Conservation (phyloP, 805 yeast genomes). For the Candida pseudoglaebosa region DNA sequence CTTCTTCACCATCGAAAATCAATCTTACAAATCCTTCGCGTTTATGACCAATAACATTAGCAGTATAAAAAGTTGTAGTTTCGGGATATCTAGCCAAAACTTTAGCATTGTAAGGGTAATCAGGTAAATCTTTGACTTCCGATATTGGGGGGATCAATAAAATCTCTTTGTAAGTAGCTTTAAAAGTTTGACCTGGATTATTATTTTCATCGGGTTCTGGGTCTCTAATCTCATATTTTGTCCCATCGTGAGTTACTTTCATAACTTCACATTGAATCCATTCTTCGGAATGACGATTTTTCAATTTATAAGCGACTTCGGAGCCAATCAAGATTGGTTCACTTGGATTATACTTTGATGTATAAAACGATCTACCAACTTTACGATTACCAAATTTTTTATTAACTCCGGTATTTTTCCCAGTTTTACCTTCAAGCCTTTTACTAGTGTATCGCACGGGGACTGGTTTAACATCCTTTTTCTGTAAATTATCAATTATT, state of each 20-base stretch:
- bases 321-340: conserved; percentile 62
- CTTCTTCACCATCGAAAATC: conserved; percentile 95
- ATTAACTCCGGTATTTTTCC: conserved; percentile 6
- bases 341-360: conserved; percentile 56
- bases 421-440: conserved; percentile 2
- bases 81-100: conserved; percentile 96
- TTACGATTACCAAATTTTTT: conserved; percentile 18
- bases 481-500: conserved; percentile 33
- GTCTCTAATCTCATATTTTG: conserved; percentile 83
- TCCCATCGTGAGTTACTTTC: conserved; percentile 70
- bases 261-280: conserved; percentile 96
- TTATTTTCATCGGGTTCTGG: conserved; percentile 96
- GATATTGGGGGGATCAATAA: conserved; percentile 61
- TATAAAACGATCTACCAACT: conserved; percentile 43
- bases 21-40: conserved; percentile 75
- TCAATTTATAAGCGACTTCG: conserved; percentile 83
- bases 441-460: conserved; percentile 4
- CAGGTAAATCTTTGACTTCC: conserved; percentile 38
- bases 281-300: conserved; percentile 71
- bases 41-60: conserved; percentile 77
- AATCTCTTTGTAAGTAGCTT: conserved; percentile 77
- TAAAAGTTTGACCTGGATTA: conserved; percentile 81
- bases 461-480: conserved; percentile 8
- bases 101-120: conserved; percentile 70
- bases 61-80: conserved; percentile 94